phyloP scores from a whole-genome alignment of 805 yeast genomes.

The Lipomyces starkeyi region DNA sequence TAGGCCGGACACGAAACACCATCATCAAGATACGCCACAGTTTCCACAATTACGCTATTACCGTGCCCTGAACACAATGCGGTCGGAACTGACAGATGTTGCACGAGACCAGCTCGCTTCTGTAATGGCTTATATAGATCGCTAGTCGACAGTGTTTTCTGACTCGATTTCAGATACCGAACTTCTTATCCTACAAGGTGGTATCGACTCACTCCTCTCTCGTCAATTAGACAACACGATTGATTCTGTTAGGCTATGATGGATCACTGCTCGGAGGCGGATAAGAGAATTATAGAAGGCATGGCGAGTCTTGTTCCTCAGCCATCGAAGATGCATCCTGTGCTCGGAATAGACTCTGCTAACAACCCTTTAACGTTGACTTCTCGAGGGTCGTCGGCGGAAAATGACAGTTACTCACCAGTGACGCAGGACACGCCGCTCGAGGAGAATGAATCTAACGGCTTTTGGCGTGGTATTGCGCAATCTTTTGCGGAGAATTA shows the following conservation, averaged over 20 bases:
- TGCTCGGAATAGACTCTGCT: background rate
- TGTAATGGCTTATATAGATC: background rate
- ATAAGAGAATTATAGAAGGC: background rate
- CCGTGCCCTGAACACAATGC: background rate
- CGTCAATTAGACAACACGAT: background rate
- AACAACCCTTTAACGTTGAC: background rate
- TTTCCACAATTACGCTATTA: background rate
- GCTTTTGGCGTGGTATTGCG: background rate
- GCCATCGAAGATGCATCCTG: background rate
- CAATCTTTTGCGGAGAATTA: background rate
- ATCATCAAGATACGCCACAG: conserved; percentile 2
- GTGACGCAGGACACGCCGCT: background rate
- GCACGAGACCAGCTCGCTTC: background rate
- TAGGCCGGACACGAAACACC: background rate
- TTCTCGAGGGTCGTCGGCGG: background rate
- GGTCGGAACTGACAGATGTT: background rate
- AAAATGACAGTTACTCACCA: background rate
- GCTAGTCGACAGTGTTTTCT: background rate
- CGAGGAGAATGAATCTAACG: background rate
- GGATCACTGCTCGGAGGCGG: background rate
- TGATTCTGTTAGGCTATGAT: background rate
- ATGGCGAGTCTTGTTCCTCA: background rate
- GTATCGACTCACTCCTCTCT: background rate
- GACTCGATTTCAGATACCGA: background rate
- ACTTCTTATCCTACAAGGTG: too few relatives aligned